Percentiles rank a stretch among this genome's conserved stretches.
Evolutionary conservation across 805 yeast genomes (phyloP).

Genomic region (Candida morakotiae): DNA sequence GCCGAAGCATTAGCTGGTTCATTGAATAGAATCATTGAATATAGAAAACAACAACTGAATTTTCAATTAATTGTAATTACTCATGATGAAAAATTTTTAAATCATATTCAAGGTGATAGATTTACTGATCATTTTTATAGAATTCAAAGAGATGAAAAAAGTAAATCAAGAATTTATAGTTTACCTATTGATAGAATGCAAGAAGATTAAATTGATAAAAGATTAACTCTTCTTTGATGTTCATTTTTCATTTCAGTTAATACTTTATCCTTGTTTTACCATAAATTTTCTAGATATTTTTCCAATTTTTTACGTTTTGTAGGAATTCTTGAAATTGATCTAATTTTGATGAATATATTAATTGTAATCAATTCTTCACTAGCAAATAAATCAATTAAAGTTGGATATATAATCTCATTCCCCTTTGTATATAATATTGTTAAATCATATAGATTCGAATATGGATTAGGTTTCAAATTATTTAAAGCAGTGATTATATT

Average conservation of each 20-base stretch:
- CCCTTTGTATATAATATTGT: constrained; percentile 41
- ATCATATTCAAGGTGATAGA: constrained; percentile 77
- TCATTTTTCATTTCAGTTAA: constrained; percentile 20
- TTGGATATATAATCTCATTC: constrained; percentile 18
- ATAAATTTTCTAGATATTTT: constrained; percentile 69
- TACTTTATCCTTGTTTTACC: constrained; percentile 64
- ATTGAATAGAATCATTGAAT: constrained; percentile 66
- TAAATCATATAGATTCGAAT: constrained; percentile 50
- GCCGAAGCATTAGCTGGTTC: constrained; percentile 84
- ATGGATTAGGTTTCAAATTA: constrained; percentile 27
- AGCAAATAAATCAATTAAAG: constrained; percentile 26
- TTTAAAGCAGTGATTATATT: constrained; percentile 44
- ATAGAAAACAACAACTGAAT: constrained; percentile 73
- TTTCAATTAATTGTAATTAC: constrained; percentile 95
- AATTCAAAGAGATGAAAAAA: constrained; percentile 75
- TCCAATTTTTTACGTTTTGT: constrained; percentile 53
- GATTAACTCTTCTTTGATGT: background rate
- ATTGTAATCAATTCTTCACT: constrained; percentile 27
- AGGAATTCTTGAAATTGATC: constrained; percentile 46
- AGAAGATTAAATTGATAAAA: constrained; percentile 14
- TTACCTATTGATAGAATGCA: constrained; percentile 39
- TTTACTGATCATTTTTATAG: constrained; percentile 86
- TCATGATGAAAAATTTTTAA: constrained; percentile 89
- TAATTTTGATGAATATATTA: constrained; percentile 46
- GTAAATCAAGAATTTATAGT: constrained; percentile 67